phyloP scores from a whole-genome alignment of 495 filamentous ascomycete species.

The Penicillium alfredii region DNA sequence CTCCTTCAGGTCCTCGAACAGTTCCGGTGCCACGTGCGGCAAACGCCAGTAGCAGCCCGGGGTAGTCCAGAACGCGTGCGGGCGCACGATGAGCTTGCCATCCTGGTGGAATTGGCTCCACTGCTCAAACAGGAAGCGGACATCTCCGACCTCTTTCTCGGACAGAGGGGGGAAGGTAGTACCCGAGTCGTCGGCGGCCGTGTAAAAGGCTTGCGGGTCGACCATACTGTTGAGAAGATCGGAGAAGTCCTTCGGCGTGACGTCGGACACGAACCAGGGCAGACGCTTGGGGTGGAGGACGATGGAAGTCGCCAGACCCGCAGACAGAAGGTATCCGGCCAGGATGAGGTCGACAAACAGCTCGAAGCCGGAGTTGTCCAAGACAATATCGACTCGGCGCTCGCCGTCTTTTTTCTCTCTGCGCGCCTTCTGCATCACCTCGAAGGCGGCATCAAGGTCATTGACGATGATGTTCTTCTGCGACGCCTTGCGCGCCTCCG shows the following conservation, averaged over 20 bases:
- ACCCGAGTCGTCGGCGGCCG: conserved; percentile 59
- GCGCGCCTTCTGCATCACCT: conserved; percentile 56
- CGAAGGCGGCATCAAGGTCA: conserved; percentile 69
- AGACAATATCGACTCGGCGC: conserved; percentile 79
- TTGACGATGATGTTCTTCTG: conserved; percentile 89
- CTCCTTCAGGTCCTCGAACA: conserved; percentile 73
- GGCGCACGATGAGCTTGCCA: conserved; percentile 70
- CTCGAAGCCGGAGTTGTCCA: conserved; percentile 97
- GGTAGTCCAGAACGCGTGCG: conserved; percentile 86
- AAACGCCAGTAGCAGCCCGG: conserved; percentile 82
- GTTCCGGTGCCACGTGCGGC: conserved; percentile 55
- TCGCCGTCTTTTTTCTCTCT: conserved; percentile 47
- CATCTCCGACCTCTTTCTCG: conserved; percentile 58
- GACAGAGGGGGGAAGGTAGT: conserved; percentile 52
- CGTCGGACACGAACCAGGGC: conserved; percentile 97
- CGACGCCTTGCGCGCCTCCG: conserved; percentile 71
- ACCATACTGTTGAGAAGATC: conserved; percentile 72
- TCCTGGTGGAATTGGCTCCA: conserved; percentile 77
- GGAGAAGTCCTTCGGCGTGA: conserved; percentile 76
- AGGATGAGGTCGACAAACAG: conserved; percentile 90
- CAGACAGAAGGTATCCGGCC: conserved; percentile 76
- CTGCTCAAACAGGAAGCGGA: conserved; percentile 71
- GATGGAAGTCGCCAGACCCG: conserved; percentile 75
- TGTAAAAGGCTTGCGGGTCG: conserved; percentile 70
- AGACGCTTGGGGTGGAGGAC: conserved; percentile 92